phyloP scores from a whole-genome alignment of 2,329 filamentous ascomycete species.

The Fusarium hainanense region DNA sequence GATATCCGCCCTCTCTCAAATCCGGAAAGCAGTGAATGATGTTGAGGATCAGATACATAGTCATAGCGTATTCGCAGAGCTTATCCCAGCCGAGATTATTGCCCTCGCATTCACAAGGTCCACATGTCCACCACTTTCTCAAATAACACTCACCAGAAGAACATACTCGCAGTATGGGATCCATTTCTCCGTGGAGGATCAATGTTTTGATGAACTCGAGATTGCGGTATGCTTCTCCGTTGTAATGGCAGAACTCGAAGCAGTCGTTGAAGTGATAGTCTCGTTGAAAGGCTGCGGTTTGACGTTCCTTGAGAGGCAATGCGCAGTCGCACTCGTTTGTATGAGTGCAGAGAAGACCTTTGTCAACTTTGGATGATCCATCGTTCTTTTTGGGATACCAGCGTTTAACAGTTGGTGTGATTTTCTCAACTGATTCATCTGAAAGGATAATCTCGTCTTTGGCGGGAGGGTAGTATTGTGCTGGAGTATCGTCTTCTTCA shows the following conservation, averaged over 20 bases:
- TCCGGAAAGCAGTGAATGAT: background rate
- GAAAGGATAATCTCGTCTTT: conserved; percentile 6
- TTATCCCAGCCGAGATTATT: background rate
- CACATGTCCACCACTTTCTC: background rate
- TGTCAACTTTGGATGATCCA: background rate
- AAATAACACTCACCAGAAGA: background rate
- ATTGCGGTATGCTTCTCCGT: conserved; percentile 1
- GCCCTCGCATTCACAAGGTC: background rate
- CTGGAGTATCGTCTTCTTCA: background rate
- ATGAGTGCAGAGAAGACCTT: background rate
- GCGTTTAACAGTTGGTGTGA: background rate
- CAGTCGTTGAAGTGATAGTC: background rate
- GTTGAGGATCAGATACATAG: conserved; percentile 8
- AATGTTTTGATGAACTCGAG: conserved; percentile 9
- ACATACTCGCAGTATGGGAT: background rate
- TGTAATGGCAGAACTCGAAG: background rate
- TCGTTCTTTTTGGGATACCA: background rate
- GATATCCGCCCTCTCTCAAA: background rate
- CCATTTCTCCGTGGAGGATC: conserved; percentile 13
- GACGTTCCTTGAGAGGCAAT: conserved; percentile 5
- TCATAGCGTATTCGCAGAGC: background rate
- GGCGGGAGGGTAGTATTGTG: background rate
- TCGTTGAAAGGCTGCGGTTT: conserved; percentile 9
- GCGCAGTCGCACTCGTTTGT: background rate
- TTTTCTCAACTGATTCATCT: background rate